Percentiles rank a stretch among this genome's conserved stretches.
Conservation (phyloP, 352 stramenopile genomes). For the Elongisporangium senticosum region DNA sequence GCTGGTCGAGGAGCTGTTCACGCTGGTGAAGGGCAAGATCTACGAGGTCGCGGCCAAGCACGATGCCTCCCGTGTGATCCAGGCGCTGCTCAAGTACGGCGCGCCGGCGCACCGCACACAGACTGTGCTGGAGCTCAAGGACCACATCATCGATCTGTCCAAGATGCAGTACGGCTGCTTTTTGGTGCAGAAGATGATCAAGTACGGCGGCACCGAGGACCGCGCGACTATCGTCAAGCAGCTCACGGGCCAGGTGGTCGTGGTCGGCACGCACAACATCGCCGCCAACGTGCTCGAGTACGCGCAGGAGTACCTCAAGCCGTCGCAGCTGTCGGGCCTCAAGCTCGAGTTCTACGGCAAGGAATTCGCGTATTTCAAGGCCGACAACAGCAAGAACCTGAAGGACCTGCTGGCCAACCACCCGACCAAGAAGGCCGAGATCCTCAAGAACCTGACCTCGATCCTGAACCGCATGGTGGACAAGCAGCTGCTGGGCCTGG, state of each 20-base stretch:
- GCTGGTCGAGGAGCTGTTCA: constrained; percentile 89
- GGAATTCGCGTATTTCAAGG: constrained; percentile 85
- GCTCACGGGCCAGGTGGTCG: constrained; percentile 90
- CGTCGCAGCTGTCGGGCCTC: constrained; percentile 78
- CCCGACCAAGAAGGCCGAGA: constrained; percentile 62
- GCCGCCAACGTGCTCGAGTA: constrained; percentile 92
- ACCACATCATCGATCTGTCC: constrained; percentile 89
- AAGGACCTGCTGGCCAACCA: constrained; percentile 62
- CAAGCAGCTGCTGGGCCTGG: constrained; percentile 84
- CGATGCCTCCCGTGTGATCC: constrained; percentile 93
- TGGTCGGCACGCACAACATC: constrained; percentile 93
- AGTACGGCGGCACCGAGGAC: constrained; percentile 87
- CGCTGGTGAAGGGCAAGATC: constrained; percentile 91
- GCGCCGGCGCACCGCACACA: constrained; percentile 82
- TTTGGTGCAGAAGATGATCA: constrained; percentile 96
- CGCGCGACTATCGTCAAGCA: constrained; percentile 83
- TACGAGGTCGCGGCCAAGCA: constrained; percentile 94
- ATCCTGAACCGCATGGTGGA: constrained; percentile 85
- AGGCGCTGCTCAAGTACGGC: constrained; percentile 94
- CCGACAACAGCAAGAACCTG: constrained; percentile 81
- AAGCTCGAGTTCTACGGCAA: constrained; percentile 89
- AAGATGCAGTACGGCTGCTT: constrained; percentile 98
- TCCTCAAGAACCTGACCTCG: constrained; percentile 60
- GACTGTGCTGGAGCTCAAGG: constrained; percentile 89
- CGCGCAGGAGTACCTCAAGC: constrained; percentile 81